Base-by-base conservation (phyloP, 148 eudicot species). In the Vaccinium myrtillus region DNA sequence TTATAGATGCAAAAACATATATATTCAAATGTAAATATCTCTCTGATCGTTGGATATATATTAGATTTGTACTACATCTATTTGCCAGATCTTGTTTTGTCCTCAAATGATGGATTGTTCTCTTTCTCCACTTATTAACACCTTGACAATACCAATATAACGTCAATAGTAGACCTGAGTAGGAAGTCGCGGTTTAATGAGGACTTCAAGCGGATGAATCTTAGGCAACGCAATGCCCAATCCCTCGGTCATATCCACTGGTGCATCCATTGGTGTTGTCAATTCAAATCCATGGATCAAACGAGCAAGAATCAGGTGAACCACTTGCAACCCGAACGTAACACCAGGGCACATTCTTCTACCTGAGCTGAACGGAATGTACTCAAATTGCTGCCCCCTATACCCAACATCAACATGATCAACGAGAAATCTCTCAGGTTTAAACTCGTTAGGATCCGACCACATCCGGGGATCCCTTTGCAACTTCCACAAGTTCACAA, bases 301-400 rank as follows among this genome's bases (percentile, higher is more conserved):
- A 16, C 87, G 86, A 58, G 92, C 92, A 9, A 90, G 84, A 1
- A 82, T 25, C 83, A 90, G 55, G 10, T 90, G 89, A 32, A 86
- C 14, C 13, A 90, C 86, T 14, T 87, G 90, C 36, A 84, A 36
- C 12, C 79, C 87, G 11, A 82, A 83, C 2, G 77, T 46, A 23
- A 89, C 77, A 1, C 85, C 90, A 0, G 92, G 92, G 86, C 92
- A 90, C 87, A 86, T 85, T 43, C 92, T 85, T 69, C 90, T 83
- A 2, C 90, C 92, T 0, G 89, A 61, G 58, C 90, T 82, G 23
- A 90, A 90, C 8, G 92, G 92, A 21, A 88, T 84, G 59, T 71
- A 86, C 86, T 90, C 92, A 46, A 83, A 88, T 9, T 86, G 50
- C 59, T 88, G 90, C 2, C 92, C 92, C 53, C 81, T 84, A 12